Evolutionary conservation across 1,284 basidiomycete species (phyloP).

Genomic region (Boletus sp.): DNA sequence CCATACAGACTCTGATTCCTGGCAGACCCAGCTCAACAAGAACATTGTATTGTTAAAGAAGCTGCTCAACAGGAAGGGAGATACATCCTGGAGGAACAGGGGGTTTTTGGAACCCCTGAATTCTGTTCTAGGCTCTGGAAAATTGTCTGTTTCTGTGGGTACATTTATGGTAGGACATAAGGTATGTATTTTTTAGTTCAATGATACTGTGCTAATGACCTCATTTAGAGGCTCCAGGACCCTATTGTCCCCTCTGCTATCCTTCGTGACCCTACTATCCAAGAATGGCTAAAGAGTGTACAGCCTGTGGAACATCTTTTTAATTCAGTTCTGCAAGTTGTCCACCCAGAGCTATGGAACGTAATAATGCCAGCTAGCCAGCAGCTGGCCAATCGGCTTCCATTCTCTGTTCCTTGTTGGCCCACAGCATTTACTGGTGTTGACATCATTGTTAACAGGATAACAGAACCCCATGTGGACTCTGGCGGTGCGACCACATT

Average conservation of each 20-base stretch:
- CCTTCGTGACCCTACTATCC: background rate
- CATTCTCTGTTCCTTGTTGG: background rate
- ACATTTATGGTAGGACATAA: background rate
- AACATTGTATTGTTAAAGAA: background rate
- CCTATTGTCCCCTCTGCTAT: background rate
- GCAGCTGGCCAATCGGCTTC: background rate
- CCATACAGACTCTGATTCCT: too few relatives aligned
- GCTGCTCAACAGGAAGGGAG: too few relatives aligned
- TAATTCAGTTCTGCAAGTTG: background rate
- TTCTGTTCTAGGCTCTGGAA: background rate
- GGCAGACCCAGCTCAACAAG: background rate
- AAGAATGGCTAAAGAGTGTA: background rate
- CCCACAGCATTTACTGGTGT: background rate
- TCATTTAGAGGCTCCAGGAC: background rate
- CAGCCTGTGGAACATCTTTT: background rate
- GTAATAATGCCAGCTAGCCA: background rate
- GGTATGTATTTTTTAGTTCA: background rate
- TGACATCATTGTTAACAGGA: background rate
- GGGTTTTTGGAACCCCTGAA: background rate
- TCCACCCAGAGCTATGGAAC: background rate
- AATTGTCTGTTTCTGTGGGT: background rate
- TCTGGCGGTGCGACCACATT: background rate
- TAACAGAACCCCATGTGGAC: background rate
- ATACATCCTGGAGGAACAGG: too few relatives aligned
- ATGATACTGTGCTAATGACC: too few relatives aligned